Evolutionary conservation across 352 stramenopile species (phyloP).

Genomic region (Elongisporangium anandrum): DNA sequence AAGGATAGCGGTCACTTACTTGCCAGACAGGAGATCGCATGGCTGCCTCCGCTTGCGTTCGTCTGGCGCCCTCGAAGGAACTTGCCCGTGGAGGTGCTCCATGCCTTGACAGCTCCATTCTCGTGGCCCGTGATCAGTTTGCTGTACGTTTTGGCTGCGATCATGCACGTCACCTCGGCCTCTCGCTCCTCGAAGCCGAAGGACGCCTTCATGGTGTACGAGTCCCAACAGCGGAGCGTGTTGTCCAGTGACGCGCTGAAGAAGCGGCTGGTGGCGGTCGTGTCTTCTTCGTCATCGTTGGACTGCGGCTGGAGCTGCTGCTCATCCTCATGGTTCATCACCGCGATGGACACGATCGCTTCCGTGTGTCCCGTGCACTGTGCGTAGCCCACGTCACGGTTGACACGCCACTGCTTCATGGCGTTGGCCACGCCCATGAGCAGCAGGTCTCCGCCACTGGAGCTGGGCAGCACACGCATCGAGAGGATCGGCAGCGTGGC

Average conservation of each 20-base stretch:
- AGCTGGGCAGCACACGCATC: constrained; percentile 2
- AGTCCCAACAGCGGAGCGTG: constrained; percentile 73
- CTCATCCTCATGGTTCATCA: constrained; percentile 24
- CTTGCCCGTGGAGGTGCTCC: constrained; percentile 59
- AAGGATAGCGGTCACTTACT: too few species aligned
- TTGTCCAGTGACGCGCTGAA: constrained; percentile 68
- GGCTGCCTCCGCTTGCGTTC: constrained; percentile 7
- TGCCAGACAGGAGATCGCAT: constrained; percentile 38
- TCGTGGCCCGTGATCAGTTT: constrained; percentile 67
- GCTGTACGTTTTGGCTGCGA: constrained; percentile 35
- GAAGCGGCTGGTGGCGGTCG: constrained; percentile 30
- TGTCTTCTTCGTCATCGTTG: not conserved
- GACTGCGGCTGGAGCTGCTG: constrained; percentile 11
- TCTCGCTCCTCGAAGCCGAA: constrained; percentile 66
- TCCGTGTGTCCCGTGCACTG: constrained; percentile 51
- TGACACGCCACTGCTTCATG: constrained; percentile 58
- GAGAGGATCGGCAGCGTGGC: constrained; percentile 11
- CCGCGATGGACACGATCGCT: constrained; percentile 35
- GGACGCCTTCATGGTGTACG: constrained; percentile 55
- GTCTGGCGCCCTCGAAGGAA: constrained; percentile 19
- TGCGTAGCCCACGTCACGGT: constrained; percentile 54
- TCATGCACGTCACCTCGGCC: constrained; percentile 60
- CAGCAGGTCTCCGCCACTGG: not conserved
- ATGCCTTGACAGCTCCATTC: constrained; percentile 48
- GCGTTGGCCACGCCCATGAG: constrained; percentile 15